These are phyloP conservation scores for Plasmopara halstedii DNA, from an alignment of 352 stramenopile species.

Conservation along the genomic window DNA sequence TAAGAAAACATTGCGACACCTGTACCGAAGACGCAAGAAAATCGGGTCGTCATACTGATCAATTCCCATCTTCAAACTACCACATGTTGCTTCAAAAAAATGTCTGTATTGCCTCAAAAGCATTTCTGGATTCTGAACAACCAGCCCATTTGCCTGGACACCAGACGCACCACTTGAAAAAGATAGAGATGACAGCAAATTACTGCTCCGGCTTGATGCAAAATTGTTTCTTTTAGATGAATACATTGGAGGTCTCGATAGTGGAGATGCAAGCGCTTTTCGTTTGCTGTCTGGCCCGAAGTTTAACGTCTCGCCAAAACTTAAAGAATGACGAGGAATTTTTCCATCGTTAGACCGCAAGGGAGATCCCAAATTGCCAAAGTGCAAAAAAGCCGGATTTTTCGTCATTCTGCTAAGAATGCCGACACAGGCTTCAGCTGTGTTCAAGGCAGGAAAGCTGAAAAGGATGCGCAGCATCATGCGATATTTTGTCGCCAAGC, in stretches of 20 bases:
- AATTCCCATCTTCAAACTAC: constrained; percentile 46
- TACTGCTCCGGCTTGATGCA: constrained; percentile 24
- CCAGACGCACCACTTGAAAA: constrained; percentile 24
- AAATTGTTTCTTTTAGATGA: constrained; percentile 29
- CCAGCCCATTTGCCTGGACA: constrained; percentile 17
- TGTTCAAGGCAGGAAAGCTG: constrained; percentile 56
- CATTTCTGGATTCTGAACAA: constrained; percentile 67
- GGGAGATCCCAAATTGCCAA: constrained; percentile 42
- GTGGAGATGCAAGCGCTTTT: constrained; percentile 7
- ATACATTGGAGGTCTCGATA: constrained; percentile 15
- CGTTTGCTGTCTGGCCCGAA: constrained; percentile 29
- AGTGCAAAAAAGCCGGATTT: constrained; percentile 48
- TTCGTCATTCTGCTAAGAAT: constrained; percentile 75
- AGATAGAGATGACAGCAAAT: constrained; percentile 35
- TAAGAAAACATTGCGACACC: constrained; percentile 69
- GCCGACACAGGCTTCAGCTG: constrained; percentile 63
- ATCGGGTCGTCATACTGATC: constrained; percentile 55
- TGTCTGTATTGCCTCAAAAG: constrained; percentile 65
- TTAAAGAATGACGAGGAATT: constrained; percentile 42
- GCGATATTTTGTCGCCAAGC: constrained; percentile 58
- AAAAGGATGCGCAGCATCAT: constrained; percentile 79
- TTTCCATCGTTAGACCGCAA: constrained; percentile 39
- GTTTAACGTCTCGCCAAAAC: constrained; percentile 52
- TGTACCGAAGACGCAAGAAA: constrained; percentile 64
- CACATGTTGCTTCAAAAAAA: constrained; percentile 59